These are phyloP conservation scores for Hericium erinaceus DNA, from an alignment of 768 basidiomycete species.

Conservation along the genomic window DNA sequence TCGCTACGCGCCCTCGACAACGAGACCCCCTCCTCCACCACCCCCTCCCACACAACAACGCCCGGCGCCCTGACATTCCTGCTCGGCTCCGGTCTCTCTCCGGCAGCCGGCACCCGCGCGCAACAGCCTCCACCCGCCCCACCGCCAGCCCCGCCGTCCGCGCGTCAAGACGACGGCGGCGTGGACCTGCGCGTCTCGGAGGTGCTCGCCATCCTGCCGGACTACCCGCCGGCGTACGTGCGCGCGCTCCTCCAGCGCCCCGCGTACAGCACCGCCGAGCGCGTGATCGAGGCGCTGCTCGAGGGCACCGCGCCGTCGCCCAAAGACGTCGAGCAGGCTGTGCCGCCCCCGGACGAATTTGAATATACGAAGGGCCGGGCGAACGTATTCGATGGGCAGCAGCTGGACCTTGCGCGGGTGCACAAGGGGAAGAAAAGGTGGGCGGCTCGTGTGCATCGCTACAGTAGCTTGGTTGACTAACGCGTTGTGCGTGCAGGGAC, in stretches of 20 bases:
- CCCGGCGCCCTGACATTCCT: conserved; percentile 57
- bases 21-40: conserved; percentile 10
- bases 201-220: conserved; percentile 70
- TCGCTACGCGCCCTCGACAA: conserved; percentile 34
- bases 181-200: conserved; percentile 56
- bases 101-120: conserved; percentile 24
- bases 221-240: conserved; percentile 47
- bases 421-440: conserved; percentile 60
- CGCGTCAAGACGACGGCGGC: conserved; percentile 18
- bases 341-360: conserved; percentile 11
- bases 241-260: conserved; percentile 43
- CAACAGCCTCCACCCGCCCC: conserved; percentile 2
- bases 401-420: conserved; percentile 53
- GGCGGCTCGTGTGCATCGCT: conserved; percentile 10
- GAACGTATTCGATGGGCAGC: conserved; percentile 72
- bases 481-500: conserved; percentile 25
- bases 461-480: conserved; percentile 5
- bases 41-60: conserved; percentile 20
- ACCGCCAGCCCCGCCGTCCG: neutral
- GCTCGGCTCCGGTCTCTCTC: conserved; percentile 45
- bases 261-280: conserved; percentile 44
- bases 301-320: conserved; percentile 55
- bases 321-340: conserved; percentile 20
- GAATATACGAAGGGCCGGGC: conserved; percentile 36
- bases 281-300: conserved; percentile 61